These are phyloP conservation scores for Amphichorda felina DNA, from an alignment of 2,329 filamentous ascomycete genomes.

Conservation along the genomic window DNA sequence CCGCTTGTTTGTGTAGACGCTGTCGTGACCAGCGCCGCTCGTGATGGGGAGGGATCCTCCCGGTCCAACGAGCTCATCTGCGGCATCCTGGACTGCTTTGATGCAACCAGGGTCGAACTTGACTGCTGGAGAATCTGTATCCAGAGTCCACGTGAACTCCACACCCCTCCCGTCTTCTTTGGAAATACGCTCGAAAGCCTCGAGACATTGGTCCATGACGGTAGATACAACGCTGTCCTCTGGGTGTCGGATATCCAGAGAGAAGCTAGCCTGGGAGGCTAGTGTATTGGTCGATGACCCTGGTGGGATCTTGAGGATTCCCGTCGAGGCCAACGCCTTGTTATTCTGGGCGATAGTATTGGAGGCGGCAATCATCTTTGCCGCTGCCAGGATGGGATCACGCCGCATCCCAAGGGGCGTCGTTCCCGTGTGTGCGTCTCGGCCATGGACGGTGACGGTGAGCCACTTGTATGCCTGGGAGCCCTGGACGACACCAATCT, in stretches of 20 bases:
- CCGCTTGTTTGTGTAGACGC: constrained; percentile 18
- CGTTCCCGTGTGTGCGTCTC: constrained; percentile 17
- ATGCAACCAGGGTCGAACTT: not conserved
- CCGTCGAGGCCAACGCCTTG: constrained; percentile 16
- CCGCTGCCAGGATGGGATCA: constrained; percentile 20
- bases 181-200: constrained; percentile 11
- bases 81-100: constrained; percentile 28
- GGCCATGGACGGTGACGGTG: constrained; percentile 14
- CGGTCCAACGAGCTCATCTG: constrained; percentile 37
- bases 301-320: constrained; percentile 25
- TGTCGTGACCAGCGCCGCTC: constrained; percentile 26
- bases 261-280: constrained; percentile 53
- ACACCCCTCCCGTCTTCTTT: constrained; percentile 15
- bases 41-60: constrained; percentile 20
- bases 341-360: constrained; percentile 13
- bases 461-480: constrained; percentile 20
- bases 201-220: constrained; percentile 18
- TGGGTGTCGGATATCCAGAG: constrained; percentile 51
- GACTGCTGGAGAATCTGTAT: constrained; percentile 33
- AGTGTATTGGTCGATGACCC: constrained; percentile 63
- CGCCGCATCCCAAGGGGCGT: constrained; percentile 18
- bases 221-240: constrained; percentile 38
- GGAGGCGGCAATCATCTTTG: constrained; percentile 19
- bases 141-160: constrained; percentile 45
- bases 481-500: constrained; percentile 21